phyloP scores from a whole-genome alignment of 306 rosid genomes.

The Datisca glomerata region DNA sequence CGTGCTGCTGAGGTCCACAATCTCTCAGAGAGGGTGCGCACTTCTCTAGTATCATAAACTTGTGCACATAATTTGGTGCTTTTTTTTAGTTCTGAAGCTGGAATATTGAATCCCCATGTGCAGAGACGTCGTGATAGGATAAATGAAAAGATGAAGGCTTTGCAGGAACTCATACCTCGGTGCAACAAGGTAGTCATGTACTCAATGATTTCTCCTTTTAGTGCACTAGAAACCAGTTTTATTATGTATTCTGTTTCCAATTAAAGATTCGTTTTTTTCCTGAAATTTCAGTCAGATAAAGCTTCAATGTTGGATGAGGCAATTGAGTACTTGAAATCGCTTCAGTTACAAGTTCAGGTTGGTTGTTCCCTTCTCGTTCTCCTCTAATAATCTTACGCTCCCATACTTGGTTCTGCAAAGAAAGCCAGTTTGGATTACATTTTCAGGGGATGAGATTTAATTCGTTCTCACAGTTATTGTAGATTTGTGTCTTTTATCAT shows the following conservation, averaged over 20 bases:
- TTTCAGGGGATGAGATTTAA: too few species aligned
- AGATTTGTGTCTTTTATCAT: too few species aligned
- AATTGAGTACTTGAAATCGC: constrained; percentile 76
- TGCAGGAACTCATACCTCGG: constrained; percentile 83
- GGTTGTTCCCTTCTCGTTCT: not conserved
- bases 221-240: too few species aligned
- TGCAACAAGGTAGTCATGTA: constrained; percentile 54
- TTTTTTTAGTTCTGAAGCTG: constrained; percentile 8
- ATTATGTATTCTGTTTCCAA: constrained; percentile 1
- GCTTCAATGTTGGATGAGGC: constrained; percentile 98
- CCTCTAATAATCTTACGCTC: not conserved
- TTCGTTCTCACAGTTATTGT: too few species aligned
- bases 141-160: constrained; percentile 83
- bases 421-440: not conserved
- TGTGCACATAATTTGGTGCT: constrained; percentile 6
- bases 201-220: not conserved
- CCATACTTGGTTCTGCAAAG: not conserved
- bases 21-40: constrained; percentile 85
- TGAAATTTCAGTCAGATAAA: constrained; percentile 61
- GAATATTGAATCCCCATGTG: constrained; percentile 11
- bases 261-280: not conserved
- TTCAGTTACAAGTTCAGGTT: constrained; percentile 89
- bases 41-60: not conserved
- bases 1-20: constrained; percentile 90
- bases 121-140: constrained; percentile 94